Conservation (phyloP, 148 eudicot genomes). For the Cornus florida region DNA sequence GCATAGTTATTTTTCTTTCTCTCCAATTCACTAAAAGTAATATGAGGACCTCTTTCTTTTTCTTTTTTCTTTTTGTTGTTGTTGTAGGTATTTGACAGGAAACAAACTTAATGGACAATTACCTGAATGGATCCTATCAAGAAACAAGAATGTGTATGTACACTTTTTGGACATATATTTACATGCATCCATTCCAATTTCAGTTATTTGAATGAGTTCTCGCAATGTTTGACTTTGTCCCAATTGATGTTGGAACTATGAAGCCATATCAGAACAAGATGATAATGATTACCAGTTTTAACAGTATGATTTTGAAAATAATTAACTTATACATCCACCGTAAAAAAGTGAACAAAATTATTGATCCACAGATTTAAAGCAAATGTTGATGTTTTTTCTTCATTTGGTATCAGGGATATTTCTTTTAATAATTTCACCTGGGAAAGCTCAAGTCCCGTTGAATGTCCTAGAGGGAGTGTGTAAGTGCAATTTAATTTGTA, state of each 20-base stretch:
- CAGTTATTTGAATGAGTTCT: not conserved
- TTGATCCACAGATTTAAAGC: not conserved
- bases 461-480: conserved; percentile 50
- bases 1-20: not conserved
- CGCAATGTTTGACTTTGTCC: not conserved
- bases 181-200: not conserved
- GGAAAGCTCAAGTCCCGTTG: conserved; percentile 34
- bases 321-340: not conserved
- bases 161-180: not conserved
- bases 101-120: conserved; percentile 48
- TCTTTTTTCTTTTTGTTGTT: not conserved
- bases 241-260: not conserved
- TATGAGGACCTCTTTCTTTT: too few relatives aligned
- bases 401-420: conserved; percentile 37
- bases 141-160: conserved; percentile 44
- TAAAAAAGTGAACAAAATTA: not conserved
- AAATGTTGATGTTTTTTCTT: not conserved
- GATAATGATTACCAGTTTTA: not conserved
- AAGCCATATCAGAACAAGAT: not conserved
- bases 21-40: not conserved
- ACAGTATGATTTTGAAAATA: not conserved
- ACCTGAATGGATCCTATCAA: conserved; percentile 39
- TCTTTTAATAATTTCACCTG: conserved; percentile 50
- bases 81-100: conserved; percentile 47
- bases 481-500: conserved; percentile 26